Evolutionary conservation across 2,329 filamentous ascomycete genomes (phyloP), one percentile per base, ranked within the genome.

Genomic region (Aspergillus vadensis): DNA sequence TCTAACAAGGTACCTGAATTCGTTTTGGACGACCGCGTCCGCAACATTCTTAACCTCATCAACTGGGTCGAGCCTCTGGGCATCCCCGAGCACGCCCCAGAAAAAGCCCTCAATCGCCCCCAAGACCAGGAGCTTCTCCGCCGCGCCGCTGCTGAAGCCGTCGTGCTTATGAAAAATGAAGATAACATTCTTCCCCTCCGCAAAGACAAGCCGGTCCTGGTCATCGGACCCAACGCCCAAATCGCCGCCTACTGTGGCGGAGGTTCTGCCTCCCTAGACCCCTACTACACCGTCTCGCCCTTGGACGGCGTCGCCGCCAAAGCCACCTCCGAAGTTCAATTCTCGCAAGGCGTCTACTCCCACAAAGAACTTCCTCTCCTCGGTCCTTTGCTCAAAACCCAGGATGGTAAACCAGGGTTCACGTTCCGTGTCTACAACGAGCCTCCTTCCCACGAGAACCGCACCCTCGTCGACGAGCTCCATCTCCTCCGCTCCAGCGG

Each of bases 111-210:
- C 7, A 80, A 91, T 69, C 88, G 84, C 0, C 81, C 83, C 0
- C 83, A 89, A 71, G 86, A 86, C 39, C 83, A 87, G 4, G 83
- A 81, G 15, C 78, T 92, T 49, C 82, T 91, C 21, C 83, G 90
- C 17, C 81, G 83, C 57, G 81, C 90, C 23, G 88, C 88, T 17
- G 84, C 86, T 4, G 88, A 92, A 70, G 86, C 86, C 3, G 86
- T 91, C 8, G 89, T 92, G 1, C 80, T 93, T 12, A 77, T 92
- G 52, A 91, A 92, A 77, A 93, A 93, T 65, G 83, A 91, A 12
- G 82, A 83, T 39, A 79, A 79, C 14, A 72, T 88, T 0, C 79
- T 93, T 1, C 90, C 90, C 0, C 70, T 85, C 55, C 74, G 76
- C 41, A 79, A 77, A 50, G 72, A 74, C 23, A 77, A 80, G 59